Conservation (phyloP, 2,329 filamentous ascomycete species). For the Tolypocladium capitatum region DNA sequence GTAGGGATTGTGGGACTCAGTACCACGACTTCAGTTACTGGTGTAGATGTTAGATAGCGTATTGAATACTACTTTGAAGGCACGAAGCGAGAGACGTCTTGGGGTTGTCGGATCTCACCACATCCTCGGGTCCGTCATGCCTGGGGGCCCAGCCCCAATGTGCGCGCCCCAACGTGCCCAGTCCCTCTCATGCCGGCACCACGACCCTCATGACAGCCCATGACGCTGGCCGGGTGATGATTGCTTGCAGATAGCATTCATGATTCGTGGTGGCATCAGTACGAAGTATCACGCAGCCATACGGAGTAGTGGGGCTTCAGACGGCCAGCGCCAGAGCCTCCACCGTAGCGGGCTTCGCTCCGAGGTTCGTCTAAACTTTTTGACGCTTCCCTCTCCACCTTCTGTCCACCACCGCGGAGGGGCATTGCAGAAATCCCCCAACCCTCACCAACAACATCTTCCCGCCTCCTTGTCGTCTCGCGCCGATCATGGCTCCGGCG, state of each 20-base stretch:
- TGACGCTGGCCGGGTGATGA: background rate
- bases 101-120: too few species aligned
- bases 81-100: too few species aligned
- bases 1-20: background rate
- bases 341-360: background rate
- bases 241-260: too few species aligned
- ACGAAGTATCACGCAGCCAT: too few species aligned
- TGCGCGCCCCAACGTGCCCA: too few species aligned
- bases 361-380: too few species aligned
- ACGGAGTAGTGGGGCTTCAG: background rate
- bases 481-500: slow-evolving; percentile 17
- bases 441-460: background rate
- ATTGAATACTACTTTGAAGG: background rate
- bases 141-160: too few species aligned
- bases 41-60: background rate
- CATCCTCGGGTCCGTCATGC: too few species aligned
- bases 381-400: too few species aligned
- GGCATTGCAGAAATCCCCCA: slow-evolving; percentile 2
- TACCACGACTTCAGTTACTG: background rate
- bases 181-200: too few species aligned
- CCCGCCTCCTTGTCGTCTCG: background rate
- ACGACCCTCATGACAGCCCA: too few species aligned
- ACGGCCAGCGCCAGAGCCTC: background rate
- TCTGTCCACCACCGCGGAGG: background rate
- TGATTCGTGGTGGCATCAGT: too few species aligned